Evolutionary conservation across 2,329 filamentous ascomycete species (phyloP), one percentile per base, ranked within the genome.

Genomic region (Pseudogymnoascus sp.): DNA sequence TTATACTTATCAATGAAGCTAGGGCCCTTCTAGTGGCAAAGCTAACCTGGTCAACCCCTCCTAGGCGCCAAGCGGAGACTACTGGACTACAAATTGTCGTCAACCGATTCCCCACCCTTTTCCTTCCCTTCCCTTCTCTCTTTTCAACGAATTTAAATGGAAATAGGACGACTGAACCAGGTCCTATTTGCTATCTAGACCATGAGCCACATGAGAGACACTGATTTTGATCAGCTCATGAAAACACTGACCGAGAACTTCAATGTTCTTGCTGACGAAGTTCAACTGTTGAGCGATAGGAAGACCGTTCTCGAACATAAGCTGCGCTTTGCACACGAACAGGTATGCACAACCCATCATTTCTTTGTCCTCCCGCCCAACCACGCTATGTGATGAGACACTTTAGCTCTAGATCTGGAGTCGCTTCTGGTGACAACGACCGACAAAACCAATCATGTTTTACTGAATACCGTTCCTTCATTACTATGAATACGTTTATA

Each of bases 381-480:
- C 16, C 19, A 6, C 31, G 43, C 55, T 61, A 59, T 45, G 77
- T 80, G 78, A 81, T 74, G 80, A 81, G 74, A 77, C 74, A 77
- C 71, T 70, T 73, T 90, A 91, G 88, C 88, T 91, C 88, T 91
- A 91, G 88, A 91, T 89, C 88, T 87, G 81, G 82, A 90, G 86
- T 81, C 83, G 78, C 81, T 72, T 70, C 62, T 66, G 75, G 79
- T 78, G 80, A 78, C 79, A 72, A 76, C 83, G 87, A 89, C 81
- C 79, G 85, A 89, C 75, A 83, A 69, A 63, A 75, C 74, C 76
- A 80, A 79, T 81, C 78, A 78, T 79, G 73, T 67, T 65, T 72
- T 73, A 66, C 74, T 73, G 71, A 75, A 69, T 74, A 78, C 69
- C 72, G 71, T 74, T 77, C 78, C 77, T 79, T 67, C 61, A 70